Evolutionary conservation across 2,329 filamentous ascomycete genomes (phyloP).

Genomic region (Hypocreales sp.): DNA sequence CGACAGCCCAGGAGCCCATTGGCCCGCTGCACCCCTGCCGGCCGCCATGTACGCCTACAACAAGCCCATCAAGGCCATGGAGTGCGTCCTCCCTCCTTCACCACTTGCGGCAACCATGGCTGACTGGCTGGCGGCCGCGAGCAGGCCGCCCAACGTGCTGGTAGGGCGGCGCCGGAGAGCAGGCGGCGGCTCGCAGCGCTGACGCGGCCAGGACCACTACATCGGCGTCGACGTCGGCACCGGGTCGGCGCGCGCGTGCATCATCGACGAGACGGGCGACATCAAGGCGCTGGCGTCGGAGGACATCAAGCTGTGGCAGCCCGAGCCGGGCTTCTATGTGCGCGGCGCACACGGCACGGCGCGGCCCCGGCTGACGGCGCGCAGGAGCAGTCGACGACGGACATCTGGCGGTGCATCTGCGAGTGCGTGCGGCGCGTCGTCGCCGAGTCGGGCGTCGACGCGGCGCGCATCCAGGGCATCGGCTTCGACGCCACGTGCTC

Average conservation of each 20-base stretch:
- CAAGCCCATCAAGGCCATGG: conserved; percentile 21
- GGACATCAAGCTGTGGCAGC: conserved; percentile 69
- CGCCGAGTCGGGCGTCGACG: conserved; percentile 64
- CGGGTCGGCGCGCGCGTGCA: conserved; percentile 85
- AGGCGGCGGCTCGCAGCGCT: too few relatives aligned
- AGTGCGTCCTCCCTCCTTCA: conserved; percentile 13
- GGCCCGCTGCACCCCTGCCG: too few relatives aligned
- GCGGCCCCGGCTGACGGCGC: conserved; percentile 3
- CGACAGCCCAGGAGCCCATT: too few relatives aligned
- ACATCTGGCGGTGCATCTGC: conserved; percentile 95
- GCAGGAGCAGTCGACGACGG: conserved; percentile 88
- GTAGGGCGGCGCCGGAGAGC: conserved; percentile 9
- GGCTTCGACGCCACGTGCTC: conserved; percentile 99
- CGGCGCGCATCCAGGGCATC: conserved; percentile 66
- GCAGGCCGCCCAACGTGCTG: conserved; percentile 17
- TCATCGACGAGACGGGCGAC: conserved; percentile 83
- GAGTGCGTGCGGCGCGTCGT: conserved; percentile 72
- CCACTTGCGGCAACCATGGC: conserved; percentile 5
- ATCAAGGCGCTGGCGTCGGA: conserved; percentile 64
- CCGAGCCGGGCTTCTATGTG: conserved; percentile 60
- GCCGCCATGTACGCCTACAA: conserved; percentile 19
- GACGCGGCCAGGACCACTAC: conserved; percentile 33
- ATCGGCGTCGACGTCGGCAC: conserved; percentile 95
- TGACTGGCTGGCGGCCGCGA: conserved; percentile 9
- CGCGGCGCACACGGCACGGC: too few relatives aligned